These are phyloP conservation scores for Raphidocelis subcapitata DNA, from an alignment of 139 green algal genomes.

Conservation along the genomic window DNA sequence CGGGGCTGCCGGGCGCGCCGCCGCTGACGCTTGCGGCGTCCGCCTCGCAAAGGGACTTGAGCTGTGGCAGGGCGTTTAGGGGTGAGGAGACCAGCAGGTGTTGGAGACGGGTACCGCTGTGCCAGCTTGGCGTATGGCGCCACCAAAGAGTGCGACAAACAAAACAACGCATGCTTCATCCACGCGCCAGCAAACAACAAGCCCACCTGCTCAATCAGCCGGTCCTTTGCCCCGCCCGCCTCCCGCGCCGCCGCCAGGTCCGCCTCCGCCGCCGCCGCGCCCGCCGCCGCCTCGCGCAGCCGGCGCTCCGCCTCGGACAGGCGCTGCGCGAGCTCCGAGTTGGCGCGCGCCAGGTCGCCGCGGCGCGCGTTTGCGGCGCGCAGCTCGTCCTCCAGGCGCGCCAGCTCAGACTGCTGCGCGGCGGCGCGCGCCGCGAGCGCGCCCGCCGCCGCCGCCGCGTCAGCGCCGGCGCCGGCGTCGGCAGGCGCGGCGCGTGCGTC, in stretches of 20 bases:
- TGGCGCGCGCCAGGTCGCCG: conserved; percentile 17
- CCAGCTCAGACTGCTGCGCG: conserved; percentile 29
- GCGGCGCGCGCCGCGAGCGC: not conserved
- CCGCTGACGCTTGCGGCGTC: too few species aligned
- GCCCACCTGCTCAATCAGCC: conserved; percentile 19
- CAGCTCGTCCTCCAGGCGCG: conserved; percentile 8
- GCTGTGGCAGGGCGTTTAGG: too few species aligned
- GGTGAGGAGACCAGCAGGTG: too few species aligned
- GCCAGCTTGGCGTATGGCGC: too few species aligned
- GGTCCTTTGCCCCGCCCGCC: conserved; percentile 3
- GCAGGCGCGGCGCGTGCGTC: not conserved
- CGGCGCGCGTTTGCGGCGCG: conserved; percentile 12
- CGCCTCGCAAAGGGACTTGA: too few species aligned
- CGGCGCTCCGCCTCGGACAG: conserved; percentile 13
- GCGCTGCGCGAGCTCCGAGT: conserved; percentile 17
- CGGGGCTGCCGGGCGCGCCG: too few species aligned
- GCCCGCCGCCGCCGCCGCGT: not conserved
- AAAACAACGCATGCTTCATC: too few species aligned
- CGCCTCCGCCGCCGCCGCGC: conserved; percentile 1
- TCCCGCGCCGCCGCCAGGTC: conserved; percentile 11
- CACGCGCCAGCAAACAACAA: too few species aligned
- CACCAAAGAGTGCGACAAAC: too few species aligned
- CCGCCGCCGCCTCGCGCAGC: conserved; percentile 1
- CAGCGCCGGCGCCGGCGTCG: not conserved
- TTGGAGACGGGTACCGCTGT: too few species aligned